Evolutionary conservation across 495 filamentous ascomycete genomes (phyloP).

Genomic region (Neurospora terricola): DNA sequence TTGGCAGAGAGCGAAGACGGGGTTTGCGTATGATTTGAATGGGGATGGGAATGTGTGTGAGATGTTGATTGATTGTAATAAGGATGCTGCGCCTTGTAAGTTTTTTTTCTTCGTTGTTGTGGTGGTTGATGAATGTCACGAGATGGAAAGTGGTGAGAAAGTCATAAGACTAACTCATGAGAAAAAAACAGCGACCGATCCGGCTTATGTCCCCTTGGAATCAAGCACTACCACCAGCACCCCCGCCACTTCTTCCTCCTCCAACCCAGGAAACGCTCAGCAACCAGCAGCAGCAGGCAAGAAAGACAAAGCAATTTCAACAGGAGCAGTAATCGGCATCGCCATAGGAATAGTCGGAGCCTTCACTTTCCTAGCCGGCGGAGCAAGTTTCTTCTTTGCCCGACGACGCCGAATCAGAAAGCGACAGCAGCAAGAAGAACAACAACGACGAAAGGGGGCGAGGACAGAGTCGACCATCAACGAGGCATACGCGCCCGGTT

Average conservation of each 20-base stretch:
- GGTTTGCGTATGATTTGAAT: slow-evolving; percentile 15
- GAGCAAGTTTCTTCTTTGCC: slow-evolving; percentile 5
- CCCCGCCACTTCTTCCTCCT: background rate
- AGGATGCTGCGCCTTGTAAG: slow-evolving; percentile 17
- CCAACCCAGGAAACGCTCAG: background rate
- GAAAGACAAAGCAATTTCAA: background rate
- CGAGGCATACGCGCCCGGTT: background rate
- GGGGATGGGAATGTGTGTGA: slow-evolving; percentile 20
- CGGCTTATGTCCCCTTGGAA: background rate
- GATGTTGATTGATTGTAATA: slow-evolving; percentile 28
- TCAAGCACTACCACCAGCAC: slow-evolving; percentile 1
- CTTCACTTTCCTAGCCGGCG: slow-evolving; percentile 2
- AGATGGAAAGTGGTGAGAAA: background rate
- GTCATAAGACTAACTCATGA: background rate
- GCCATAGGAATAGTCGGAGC: slow-evolving; percentile 5
- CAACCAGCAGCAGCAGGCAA: background rate
- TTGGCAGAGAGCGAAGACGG: slow-evolving; percentile 19
- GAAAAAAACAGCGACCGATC: background rate
- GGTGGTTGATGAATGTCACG: too few relatives aligned
- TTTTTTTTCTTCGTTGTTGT: too few relatives aligned
- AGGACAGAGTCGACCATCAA: background rate
- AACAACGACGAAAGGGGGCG: background rate
- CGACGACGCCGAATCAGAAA: background rate
- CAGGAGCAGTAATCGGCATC: slow-evolving; percentile 2
- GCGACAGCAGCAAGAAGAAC: background rate